Conservation (phyloP, 2,329 filamentous ascomycete genomes). For the Truncatella angustata region DNA sequence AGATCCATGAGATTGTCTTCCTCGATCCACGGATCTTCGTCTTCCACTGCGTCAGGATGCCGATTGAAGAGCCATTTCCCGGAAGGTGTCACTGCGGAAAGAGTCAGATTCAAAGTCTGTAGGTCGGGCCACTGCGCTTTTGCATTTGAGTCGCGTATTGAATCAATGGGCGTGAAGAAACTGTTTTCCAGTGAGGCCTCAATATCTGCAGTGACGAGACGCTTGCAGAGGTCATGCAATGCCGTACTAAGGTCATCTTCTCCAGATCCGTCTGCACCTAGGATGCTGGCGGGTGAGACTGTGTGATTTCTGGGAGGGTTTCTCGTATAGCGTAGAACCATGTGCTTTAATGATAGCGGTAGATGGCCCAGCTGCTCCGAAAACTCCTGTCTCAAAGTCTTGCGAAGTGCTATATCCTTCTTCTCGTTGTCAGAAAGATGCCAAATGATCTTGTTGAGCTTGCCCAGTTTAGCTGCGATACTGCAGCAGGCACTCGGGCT, state of each 20-base stretch:
- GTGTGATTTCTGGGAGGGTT: not conserved
- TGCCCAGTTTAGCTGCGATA: conserved; percentile 3
- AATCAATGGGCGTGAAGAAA: not conserved
- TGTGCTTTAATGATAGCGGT: conserved; percentile 1
- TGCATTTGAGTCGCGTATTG: not conserved
- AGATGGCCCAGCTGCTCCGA: not conserved
- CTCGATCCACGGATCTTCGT: not conserved
- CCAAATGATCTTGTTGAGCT: not conserved
- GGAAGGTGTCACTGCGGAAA: conserved; percentile 4
- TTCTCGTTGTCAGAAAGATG: conserved; percentile 8
- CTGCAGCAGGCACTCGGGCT: not conserved
- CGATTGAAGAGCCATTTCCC: not conserved
- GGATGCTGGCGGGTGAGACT: not conserved
- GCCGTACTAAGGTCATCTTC: not conserved
- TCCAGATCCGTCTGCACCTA: not conserved
- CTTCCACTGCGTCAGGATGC: not conserved
- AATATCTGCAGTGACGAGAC: not conserved
- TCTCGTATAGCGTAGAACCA: not conserved
- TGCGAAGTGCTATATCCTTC: not conserved
- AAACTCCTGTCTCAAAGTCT: not conserved
- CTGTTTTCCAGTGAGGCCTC: not conserved
- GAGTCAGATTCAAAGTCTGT: conserved; percentile 1
- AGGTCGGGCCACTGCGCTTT: not conserved
- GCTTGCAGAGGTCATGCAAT: not conserved
- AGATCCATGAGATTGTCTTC: conserved; percentile 3